phyloP scores from a whole-genome alignment of 495 filamentous ascomycete species.

The Lophiotrema nucula region DNA sequence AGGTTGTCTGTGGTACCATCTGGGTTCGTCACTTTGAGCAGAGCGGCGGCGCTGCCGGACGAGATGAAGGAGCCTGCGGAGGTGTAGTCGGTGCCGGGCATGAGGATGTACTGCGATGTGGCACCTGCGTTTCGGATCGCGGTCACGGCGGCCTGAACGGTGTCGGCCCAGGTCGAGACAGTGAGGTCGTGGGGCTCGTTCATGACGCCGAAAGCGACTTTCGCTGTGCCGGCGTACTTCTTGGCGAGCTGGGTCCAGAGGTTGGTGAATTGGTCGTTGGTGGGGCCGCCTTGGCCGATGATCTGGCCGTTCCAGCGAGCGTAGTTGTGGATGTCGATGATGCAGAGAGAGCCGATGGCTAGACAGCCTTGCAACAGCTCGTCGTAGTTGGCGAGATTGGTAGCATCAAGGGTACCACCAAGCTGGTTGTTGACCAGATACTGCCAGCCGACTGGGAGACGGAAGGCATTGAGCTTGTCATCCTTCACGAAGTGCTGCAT shows the following conservation, averaged over 20 bases:
- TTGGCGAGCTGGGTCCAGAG: constrained; percentile 59
- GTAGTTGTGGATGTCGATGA: constrained; percentile 62
- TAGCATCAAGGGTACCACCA: constrained; percentile 49
- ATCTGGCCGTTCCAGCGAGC: constrained; percentile 59
- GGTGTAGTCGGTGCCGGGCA: constrained; percentile 52
- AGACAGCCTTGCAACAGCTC: constrained; percentile 59
- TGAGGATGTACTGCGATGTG: constrained; percentile 50
- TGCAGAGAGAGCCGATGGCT: constrained; percentile 53
- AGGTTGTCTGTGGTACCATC: constrained; percentile 55
- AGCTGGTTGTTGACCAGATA: constrained; percentile 52
- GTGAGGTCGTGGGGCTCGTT: constrained; percentile 58
- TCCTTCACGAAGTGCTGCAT: constrained; percentile 57
- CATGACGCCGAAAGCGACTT: constrained; percentile 61
- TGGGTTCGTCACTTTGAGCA: constrained; percentile 54
- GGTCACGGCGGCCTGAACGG: constrained; percentile 56
- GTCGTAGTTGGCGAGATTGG: constrained; percentile 55
- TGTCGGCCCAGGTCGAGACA: constrained; percentile 50
- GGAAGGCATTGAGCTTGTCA: constrained; percentile 55
- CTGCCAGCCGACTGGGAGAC: constrained; percentile 57
- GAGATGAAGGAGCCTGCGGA: constrained; percentile 47
- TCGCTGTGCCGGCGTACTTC: constrained; percentile 50
- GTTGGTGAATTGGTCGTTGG: constrained; percentile 54
- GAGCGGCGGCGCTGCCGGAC: constrained; percentile 47
- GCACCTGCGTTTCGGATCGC: constrained; percentile 64
- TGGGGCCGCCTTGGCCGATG: constrained; percentile 59